Conservation (phyloP, 2,329 filamentous ascomycete species). For the Microsporum ferrugineum region DNA sequence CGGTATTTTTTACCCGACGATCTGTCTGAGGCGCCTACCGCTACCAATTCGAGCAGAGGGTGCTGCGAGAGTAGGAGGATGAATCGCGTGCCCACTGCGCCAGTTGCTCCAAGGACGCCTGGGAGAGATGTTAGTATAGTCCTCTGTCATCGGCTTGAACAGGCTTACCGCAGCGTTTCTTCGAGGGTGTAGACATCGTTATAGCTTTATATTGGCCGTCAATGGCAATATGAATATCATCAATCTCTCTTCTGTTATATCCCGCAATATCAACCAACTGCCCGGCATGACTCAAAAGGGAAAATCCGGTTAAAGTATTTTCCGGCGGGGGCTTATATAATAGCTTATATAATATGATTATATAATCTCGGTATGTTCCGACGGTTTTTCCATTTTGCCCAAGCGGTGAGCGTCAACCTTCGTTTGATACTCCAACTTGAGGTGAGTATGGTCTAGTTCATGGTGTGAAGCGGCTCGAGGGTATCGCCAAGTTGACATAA, state of each 20-base stretch:
- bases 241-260: neutral
- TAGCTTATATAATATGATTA: neutral
- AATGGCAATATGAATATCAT: neutral
- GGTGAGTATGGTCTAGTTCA: neutral
- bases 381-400: neutral
- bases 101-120: conserved; percentile 81
- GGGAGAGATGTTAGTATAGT: neutral
- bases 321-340: neutral
- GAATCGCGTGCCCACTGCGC: conserved; percentile 90
- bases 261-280: neutral
- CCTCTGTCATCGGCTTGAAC: neutral
- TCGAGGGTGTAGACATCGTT: conserved; percentile 3
- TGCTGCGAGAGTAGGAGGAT: conserved; percentile 83
- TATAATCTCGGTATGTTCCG: neutral
- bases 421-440: too few species aligned
- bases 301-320: neutral
- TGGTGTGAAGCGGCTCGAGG: neutral
- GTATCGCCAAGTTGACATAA: neutral
- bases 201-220: neutral
- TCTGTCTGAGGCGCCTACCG: conserved; percentile 76
- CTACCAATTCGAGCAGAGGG: conserved; percentile 74
- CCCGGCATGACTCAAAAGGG: neutral
- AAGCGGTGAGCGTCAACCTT: too few species aligned
- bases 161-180: conserved; percentile 12
- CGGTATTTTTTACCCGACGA: conserved; percentile 90